Conservation (phyloP, 352 stramenopile genomes). For the Phytopythium chamaehyphon region DNA sequence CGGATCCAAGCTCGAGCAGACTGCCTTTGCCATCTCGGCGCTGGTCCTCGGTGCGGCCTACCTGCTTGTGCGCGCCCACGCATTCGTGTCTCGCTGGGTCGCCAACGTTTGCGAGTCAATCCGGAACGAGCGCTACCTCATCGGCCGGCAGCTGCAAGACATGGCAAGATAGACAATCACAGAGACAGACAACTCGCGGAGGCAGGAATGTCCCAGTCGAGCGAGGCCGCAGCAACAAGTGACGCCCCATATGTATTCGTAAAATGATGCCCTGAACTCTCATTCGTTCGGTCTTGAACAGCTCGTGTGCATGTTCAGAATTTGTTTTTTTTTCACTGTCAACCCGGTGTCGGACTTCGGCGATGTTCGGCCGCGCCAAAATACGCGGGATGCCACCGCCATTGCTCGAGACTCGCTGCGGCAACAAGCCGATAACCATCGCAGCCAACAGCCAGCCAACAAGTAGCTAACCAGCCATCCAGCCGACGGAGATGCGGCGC, state of each 20-base stretch:
- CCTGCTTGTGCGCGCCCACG: slow-evolving; percentile 39
- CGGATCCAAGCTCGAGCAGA: slow-evolving; percentile 35
- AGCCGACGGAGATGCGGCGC: slow-evolving; percentile 24
- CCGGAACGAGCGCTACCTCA: slow-evolving; percentile 85
- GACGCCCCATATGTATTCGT: slow-evolving; percentile 1
- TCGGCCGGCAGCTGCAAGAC: slow-evolving; percentile 81
- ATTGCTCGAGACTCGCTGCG: too few relatives aligned
- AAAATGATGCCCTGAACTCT: background rate
- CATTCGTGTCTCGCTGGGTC: slow-evolving; percentile 52
- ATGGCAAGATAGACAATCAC: slow-evolving; percentile 58
- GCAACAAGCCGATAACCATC: too few relatives aligned
- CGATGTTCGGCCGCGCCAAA: slow-evolving; percentile 3
- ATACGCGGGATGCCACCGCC: too few relatives aligned
- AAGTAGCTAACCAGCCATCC: slow-evolving; percentile 3
- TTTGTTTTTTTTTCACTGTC: too few relatives aligned
- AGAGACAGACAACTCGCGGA: too few relatives aligned
- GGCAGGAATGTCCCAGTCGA: too few relatives aligned
- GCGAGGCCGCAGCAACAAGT: slow-evolving; percentile 1
- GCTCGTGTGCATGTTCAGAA: too few relatives aligned
- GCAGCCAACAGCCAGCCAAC: too few relatives aligned
- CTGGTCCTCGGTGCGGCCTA: slow-evolving; percentile 35
- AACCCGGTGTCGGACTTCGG: slow-evolving; percentile 9
- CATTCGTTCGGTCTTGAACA: too few relatives aligned
- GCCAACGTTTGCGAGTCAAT: slow-evolving; percentile 77
- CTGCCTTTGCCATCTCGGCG: slow-evolving; percentile 48